Evolutionary conservation across 2,329 filamentous ascomycete species (phyloP).

Genomic region (Cadophora luteo-olivacea): DNA sequence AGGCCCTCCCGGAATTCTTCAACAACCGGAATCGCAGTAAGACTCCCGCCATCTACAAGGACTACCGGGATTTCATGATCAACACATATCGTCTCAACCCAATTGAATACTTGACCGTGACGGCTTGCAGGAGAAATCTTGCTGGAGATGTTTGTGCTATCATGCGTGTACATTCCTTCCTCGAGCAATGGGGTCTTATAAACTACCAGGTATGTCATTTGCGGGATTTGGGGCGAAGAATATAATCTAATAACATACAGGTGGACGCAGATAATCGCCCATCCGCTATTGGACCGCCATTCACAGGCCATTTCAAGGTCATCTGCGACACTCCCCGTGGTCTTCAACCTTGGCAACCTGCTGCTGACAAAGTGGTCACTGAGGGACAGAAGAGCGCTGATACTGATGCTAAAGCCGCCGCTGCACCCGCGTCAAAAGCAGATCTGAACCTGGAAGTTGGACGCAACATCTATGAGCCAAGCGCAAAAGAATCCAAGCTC

Average conservation of each 20-base stretch:
- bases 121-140: constrained; percentile 91
- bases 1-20: constrained; percentile 97
- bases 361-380: constrained; percentile 73
- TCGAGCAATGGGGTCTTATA: constrained; percentile 98
- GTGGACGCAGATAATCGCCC: constrained; percentile 95
- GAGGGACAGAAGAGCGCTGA: constrained; percentile 63
- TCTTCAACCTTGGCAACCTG: constrained; percentile 93
- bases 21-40: constrained; percentile 98
- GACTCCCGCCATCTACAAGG: constrained; percentile 95
- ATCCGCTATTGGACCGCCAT: constrained; percentile 93
- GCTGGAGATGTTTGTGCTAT: constrained; percentile 98
- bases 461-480: constrained; percentile 94
- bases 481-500: constrained; percentile 74
- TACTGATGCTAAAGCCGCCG: constrained; percentile 61
- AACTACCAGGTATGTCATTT: constrained; percentile 84
- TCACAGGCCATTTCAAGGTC: constrained; percentile 96
- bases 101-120: constrained; percentile 94
- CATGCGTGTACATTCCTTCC: constrained; percentile 97
- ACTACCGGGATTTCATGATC: constrained; percentile 99
- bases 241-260: constrained; percentile 54
- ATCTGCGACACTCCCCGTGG: constrained; percentile 95
- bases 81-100: constrained; percentile 98
- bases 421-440: constrained; percentile 70
- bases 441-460: constrained; percentile 92
- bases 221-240: background rate